Conservation (phyloP, 805 yeast genomes). For the Kluyveromyces starmeri region DNA sequence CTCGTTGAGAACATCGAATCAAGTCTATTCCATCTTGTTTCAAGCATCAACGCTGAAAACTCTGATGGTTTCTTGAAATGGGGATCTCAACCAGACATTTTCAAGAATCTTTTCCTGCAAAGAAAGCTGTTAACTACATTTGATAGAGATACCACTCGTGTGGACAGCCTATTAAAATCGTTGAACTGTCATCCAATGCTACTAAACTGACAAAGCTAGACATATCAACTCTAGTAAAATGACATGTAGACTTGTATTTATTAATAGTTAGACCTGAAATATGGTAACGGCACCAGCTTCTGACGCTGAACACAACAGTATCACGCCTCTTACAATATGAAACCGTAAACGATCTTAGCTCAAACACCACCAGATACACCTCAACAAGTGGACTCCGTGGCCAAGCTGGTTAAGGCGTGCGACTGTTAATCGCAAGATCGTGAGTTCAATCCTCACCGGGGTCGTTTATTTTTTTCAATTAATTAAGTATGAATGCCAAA, state of each 20-base stretch:
- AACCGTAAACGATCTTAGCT: not conserved
- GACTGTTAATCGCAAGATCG: constrained; percentile 60
- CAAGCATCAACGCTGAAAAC: not conserved
- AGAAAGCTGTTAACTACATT: constrained; percentile 6
- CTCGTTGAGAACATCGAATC: not conserved
- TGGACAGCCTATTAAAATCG: constrained; percentile 7
- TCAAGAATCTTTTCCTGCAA: constrained; percentile 16
- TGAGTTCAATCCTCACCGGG: constrained; percentile 53
- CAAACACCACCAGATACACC: not conserved
- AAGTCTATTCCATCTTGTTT: not conserved
- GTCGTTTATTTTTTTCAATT: constrained; percentile 30
- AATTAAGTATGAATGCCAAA: too few relatives aligned
- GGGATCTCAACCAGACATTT: constrained; percentile 19
- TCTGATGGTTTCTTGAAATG: constrained; percentile 20
- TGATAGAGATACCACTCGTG: constrained; percentile 1
- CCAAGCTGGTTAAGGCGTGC: constrained; percentile 57
- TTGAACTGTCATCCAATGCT: constrained; percentile 14
- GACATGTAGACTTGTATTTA: too few relatives aligned
- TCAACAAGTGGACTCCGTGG: constrained; percentile 36
- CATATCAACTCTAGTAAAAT: too few relatives aligned
- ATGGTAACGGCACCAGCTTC: too few relatives aligned
- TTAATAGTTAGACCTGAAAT: not conserved
- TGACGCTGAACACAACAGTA: too few relatives aligned
- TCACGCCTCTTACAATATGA: too few relatives aligned
- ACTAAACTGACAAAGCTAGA: too few relatives aligned